A percentile compares a stretch with the other conserved stretches of the same genome.
Conservation (phyloP, 1,139 yeast genomes). For the Saccharomyces hybrid region DNA sequence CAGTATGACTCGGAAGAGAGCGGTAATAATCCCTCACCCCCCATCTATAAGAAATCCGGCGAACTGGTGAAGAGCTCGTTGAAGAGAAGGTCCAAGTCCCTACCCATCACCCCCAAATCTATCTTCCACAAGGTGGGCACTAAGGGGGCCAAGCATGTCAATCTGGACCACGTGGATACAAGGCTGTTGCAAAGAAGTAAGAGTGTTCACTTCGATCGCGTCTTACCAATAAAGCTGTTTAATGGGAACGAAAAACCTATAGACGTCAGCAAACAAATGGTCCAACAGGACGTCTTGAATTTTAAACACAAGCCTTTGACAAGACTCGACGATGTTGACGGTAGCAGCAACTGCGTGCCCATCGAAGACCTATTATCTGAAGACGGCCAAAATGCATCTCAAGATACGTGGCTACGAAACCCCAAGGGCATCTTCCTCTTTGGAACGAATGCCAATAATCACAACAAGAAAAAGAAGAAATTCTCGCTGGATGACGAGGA, state of each 20-base stretch:
- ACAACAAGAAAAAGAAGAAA: conserved; percentile 1
- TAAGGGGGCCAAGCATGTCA: not conserved
- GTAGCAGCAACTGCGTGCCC: not conserved
- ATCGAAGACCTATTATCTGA: not conserved
- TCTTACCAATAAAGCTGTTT: conserved; percentile 23
- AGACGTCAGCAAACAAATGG: conserved; percentile 12
- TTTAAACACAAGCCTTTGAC: conserved; percentile 14
- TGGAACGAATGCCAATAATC: not conserved
- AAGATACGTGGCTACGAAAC: not conserved
- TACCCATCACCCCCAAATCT: conserved; percentile 23
- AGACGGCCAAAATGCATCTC: not conserved
- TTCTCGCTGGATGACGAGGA: conserved; percentile 8
- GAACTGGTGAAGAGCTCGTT: conserved; percentile 25
- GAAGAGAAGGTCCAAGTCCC: conserved; percentile 26
- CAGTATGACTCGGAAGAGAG: not conserved
- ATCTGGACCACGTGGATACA: not conserved
- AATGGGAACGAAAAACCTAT: conserved; percentile 25
- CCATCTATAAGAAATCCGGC: conserved; percentile 28
- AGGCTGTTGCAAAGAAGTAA: conserved; percentile 17
- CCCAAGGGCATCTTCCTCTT: not conserved
- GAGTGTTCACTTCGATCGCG: conserved; percentile 29
- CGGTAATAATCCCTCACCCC: conserved; percentile 13
- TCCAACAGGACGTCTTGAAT: conserved; percentile 12
- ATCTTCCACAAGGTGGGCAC: conserved; percentile 4
- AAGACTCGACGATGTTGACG: not conserved